Evolutionary conservation across 345 rosid species (phyloP), one percentile per base, ranked within the genome.

Genomic region (Citrus unshiu): DNA sequence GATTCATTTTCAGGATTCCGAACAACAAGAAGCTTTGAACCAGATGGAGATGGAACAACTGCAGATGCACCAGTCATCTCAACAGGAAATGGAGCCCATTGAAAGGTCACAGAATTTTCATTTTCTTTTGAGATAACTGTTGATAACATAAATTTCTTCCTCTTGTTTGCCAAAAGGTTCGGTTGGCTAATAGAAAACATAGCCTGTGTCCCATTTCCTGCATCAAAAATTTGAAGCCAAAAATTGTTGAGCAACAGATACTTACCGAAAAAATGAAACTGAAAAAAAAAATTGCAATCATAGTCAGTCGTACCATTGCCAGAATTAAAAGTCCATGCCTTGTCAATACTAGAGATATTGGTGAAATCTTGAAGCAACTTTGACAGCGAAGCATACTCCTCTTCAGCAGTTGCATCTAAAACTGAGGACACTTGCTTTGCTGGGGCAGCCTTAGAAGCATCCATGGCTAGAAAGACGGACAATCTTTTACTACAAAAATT

Each of bases 101-200:
- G 86, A 79, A 96, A 87, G 71, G 80, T 82, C 7, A 85, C 79
- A 58, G 88, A 79, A 74, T 84, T 78, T 43, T 72, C 70, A 82
- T 75, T 83, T 61, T 83, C 88, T 21, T 87, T 86, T 0, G 83
- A 84, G 69, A 96, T 87, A 81, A 80, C 88, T 72, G 89, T 77
- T 14, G 93, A 91, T 58, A 90, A 81, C 80, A 87, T 82, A 75
- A 79, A 91, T 76, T 90, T 89, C 72, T 87, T 91, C 85, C 58
- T 86, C 88, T 93, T 96, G 81, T 96, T 92, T 51, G 92, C 97
- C 87, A 90, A 73, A 70, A 94, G 91, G 79, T 93, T 89, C 8
- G 97, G 86, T 87, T 91, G 99, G 84, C 97, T 91, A 73, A 94
- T 73, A 1, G 84, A 88, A 85, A 96, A 90, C 90, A 96, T 88